These are phyloP conservation scores for Debaryomyces tyrocola DNA, from an alignment of 805 yeast genomes.

Conservation along the genomic window DNA sequence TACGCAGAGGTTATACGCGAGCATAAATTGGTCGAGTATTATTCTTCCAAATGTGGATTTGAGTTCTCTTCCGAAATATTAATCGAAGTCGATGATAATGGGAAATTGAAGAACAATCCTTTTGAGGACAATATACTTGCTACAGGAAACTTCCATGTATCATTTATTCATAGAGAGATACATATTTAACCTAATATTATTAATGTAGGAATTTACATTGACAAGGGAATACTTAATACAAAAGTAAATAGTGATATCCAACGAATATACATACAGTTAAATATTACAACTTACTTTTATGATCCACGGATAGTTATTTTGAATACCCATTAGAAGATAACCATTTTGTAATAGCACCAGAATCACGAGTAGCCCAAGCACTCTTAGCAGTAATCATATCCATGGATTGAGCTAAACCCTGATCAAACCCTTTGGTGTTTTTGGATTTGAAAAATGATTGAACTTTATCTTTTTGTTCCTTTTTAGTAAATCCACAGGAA, in stretches of 20 bases:
- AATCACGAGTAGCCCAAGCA: slow-evolving; percentile 60
- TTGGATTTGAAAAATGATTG: slow-evolving; percentile 50
- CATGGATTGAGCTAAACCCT: slow-evolving; percentile 62
- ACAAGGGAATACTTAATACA: no score
- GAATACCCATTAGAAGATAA: slow-evolving; percentile 38
- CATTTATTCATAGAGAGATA: slow-evolving; percentile 30
- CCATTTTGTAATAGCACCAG: slow-evolving; percentile 47
- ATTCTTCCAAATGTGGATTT: slow-evolving; percentile 42
- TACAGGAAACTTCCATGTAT: slow-evolving; percentile 39
- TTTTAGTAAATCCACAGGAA: slow-evolving; percentile 60
- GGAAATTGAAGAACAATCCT: slow-evolving; percentile 11
- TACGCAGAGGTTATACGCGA: slow-evolving; percentile 47
- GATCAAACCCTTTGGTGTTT: slow-evolving; percentile 64
- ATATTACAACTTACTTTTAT: not conserved
- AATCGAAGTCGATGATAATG: slow-evolving; percentile 14
- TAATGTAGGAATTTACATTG: no score
- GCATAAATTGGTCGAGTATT: slow-evolving; percentile 49
- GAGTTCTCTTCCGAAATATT: slow-evolving; percentile 14
- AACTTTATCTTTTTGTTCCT: slow-evolving; percentile 51
- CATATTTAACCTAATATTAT: not conserved
- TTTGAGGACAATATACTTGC: slow-evolving; percentile 40
- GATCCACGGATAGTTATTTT: slow-evolving; percentile 10
- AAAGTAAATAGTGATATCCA: no score
- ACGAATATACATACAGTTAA: no score
- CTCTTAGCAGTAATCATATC: slow-evolving; percentile 59